Evolutionary conservation across 371 early-diverging fungal species (phyloP).

Genomic region (Mortierella polycephala): DNA sequence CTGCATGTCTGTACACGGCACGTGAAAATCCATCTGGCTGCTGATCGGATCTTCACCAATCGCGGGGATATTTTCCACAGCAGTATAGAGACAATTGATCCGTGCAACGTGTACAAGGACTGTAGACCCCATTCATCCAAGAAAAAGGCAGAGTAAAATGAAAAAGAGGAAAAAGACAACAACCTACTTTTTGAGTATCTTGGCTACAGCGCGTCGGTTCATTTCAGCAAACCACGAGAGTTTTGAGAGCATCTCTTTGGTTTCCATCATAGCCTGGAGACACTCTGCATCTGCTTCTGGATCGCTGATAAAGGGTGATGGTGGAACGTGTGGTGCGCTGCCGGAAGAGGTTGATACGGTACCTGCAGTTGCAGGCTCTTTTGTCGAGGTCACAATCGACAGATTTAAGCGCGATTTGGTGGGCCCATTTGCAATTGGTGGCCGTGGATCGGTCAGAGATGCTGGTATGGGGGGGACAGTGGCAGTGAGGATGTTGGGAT

Average conservation of each 20-base stretch:
- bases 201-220: slow-evolving; percentile 72
- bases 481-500: slow-evolving; percentile 5
- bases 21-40: neutral
- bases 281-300: slow-evolving; percentile 64
- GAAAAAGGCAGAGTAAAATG: neutral
- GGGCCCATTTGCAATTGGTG: neutral
- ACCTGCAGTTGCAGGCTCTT: slow-evolving; percentile 1
- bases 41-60: neutral
- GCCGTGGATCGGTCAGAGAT: neutral
- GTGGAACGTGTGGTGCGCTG: slow-evolving; percentile 19
- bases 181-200: slow-evolving; percentile 80
- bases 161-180: neutral
- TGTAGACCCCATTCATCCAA: neutral
- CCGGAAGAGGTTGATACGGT: neutral
- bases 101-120: neutral
- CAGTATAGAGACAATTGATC: neutral
- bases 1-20: neutral
- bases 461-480: neutral
- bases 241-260: slow-evolving; percentile 66
- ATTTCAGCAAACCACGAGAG: slow-evolving; percentile 74
- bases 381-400: slow-evolving; percentile 30
- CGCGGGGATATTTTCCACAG: neutral
- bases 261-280: slow-evolving; percentile 67
- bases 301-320: slow-evolving; percentile 41
- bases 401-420: slow-evolving; percentile 21